Evolutionary conservation across 2,329 filamentous ascomycete genomes (phyloP), one percentile per base, ranked within the genome.

Genomic region (Clonostachys rosea): DNA sequence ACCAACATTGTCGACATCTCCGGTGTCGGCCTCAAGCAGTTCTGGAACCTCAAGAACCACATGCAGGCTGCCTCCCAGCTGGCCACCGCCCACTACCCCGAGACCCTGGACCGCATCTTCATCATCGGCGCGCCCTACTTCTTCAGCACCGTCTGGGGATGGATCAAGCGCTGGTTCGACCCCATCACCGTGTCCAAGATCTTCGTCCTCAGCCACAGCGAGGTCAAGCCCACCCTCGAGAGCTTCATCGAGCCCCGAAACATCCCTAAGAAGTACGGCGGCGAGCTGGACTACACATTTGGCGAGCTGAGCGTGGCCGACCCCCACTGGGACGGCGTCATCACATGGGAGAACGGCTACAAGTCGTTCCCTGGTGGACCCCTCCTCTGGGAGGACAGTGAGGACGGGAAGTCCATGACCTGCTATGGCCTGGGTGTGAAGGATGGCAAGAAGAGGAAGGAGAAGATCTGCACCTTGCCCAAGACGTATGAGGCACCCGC

Each of bases 1-100:
- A 96, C 89, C 58, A 96, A 96, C 69, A 95, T 97, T 57, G 91
- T 96, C 49, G 92, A 97, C 64, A 90, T 97, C 53, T 87, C 83
- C 14, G 84, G 86, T 13, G 91, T 96, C 24, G 89, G 89, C 6
- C 67, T 97, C 65, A 90, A 89, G 72, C 91, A 95, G 71, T 96
- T 96, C 65, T 96, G 92, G 92, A 95, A 95, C 68, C 69, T 97
- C 52, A 94, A 95, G 74, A 73, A 71, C 20, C 92, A 96, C 66
- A 95, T 97, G 91, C 91, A 96, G 70, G 87, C 91, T 59, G 91
- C 91, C 3, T 91, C 87, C 60, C 81, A 85, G 50, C 75, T 96
- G 47, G 92, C 92, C 6, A 96, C 91, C 5, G 90, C 91, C 6
- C 89, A 96, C 69, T 97, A 96, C 64, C 92, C 92, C 1, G 92